Percentiles rank a stretch among this genome's conserved stretches.
Evolutionary conservation across 2,329 filamentous ascomycete species (phyloP).

Genomic region (Aspergillus oerlinghausenensis): DNA sequence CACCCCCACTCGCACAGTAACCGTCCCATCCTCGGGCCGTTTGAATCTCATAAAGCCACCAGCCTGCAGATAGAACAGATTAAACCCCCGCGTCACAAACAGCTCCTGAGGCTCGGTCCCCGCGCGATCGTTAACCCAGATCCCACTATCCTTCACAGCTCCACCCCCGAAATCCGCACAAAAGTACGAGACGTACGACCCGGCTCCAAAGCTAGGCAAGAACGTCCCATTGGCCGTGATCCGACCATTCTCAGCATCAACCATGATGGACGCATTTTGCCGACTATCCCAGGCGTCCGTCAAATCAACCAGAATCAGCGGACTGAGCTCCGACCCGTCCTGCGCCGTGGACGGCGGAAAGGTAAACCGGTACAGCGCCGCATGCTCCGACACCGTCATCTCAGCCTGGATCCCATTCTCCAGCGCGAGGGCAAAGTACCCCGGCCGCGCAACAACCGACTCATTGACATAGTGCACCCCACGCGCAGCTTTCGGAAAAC

Average conservation of each 20-base stretch:
- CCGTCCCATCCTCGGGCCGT: slow-evolving; percentile 43
- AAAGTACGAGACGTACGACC: slow-evolving; percentile 56
- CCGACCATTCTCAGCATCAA: background rate
- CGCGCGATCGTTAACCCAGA: slow-evolving; percentile 58
- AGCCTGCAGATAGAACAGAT: slow-evolving; percentile 50
- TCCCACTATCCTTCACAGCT: slow-evolving; percentile 52
- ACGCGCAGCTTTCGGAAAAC: background rate
- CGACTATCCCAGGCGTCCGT: background rate
- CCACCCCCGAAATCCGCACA: slow-evolving; percentile 62
- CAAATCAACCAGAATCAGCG: background rate
- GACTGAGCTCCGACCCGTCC: background rate
- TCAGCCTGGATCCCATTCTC: background rate
- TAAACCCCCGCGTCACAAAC: slow-evolving; percentile 40
- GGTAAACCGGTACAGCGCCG: background rate
- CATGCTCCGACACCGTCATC: background rate
- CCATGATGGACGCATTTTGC: background rate
- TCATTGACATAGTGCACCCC: background rate
- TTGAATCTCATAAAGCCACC: slow-evolving; percentile 48
- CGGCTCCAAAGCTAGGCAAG: slow-evolving; percentile 58
- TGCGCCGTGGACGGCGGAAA: background rate
- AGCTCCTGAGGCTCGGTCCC: slow-evolving; percentile 31
- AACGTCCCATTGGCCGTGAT: slow-evolving; percentile 39
- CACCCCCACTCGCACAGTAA: slow-evolving; percentile 60
- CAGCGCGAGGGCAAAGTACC: background rate
- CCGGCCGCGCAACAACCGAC: background rate